A percentile compares a stretch with the other conserved stretches of the same genome.
These are phyloP conservation scores for Danielozyma ontarioensis DNA, from an alignment of 805 yeast genomes.

Conservation along the genomic window DNA sequence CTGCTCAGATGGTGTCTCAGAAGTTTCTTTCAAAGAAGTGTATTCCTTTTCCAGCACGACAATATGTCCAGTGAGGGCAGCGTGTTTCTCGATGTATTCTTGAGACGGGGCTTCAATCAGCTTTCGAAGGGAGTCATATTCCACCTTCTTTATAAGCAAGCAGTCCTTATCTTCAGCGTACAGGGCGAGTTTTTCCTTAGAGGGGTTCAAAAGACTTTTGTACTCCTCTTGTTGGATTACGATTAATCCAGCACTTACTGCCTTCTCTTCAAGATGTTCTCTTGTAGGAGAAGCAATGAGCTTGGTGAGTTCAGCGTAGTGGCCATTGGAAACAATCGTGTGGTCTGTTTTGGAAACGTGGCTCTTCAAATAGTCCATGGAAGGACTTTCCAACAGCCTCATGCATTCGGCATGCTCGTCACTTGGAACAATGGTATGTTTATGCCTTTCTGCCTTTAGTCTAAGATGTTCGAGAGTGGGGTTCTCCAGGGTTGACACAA, in stretches of 20 bases:
- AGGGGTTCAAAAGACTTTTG: slow-evolving; percentile 11
- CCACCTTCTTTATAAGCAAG: slow-evolving; percentile 4
- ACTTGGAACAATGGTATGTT: slow-evolving; percentile 10
- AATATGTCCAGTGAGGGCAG: background rate
- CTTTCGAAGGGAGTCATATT: slow-evolving; percentile 7
- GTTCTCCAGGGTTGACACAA: slow-evolving; percentile 4
- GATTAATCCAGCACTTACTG: slow-evolving; percentile 8
- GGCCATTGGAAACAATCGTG: slow-evolving; percentile 9
- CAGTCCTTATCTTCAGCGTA: slow-evolving; percentile 2
- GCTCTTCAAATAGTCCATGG: slow-evolving; percentile 11
- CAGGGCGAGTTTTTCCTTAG: slow-evolving; percentile 3
- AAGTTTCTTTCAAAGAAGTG: slow-evolving; percentile 4
- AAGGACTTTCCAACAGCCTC: slow-evolving; percentile 16
- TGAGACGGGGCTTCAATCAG: slow-evolving; percentile 2
- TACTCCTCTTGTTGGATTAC: slow-evolving; percentile 14
- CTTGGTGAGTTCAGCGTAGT: slow-evolving; percentile 8
- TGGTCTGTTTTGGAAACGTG: slow-evolving; percentile 9
- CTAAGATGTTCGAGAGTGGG: slow-evolving; percentile 28
- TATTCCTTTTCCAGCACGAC: slow-evolving; percentile 8
- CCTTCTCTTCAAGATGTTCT: slow-evolving; percentile 11
- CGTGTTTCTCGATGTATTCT: slow-evolving; percentile 1
- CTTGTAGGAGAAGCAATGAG: slow-evolving; percentile 9
- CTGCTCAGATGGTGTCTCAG: slow-evolving; percentile 4
- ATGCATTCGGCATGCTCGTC: slow-evolving; percentile 12
- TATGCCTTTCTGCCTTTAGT: slow-evolving; percentile 14